Base-by-base conservation (phyloP, 208 protist species). In the Crithidia acanthocephali region DNA sequence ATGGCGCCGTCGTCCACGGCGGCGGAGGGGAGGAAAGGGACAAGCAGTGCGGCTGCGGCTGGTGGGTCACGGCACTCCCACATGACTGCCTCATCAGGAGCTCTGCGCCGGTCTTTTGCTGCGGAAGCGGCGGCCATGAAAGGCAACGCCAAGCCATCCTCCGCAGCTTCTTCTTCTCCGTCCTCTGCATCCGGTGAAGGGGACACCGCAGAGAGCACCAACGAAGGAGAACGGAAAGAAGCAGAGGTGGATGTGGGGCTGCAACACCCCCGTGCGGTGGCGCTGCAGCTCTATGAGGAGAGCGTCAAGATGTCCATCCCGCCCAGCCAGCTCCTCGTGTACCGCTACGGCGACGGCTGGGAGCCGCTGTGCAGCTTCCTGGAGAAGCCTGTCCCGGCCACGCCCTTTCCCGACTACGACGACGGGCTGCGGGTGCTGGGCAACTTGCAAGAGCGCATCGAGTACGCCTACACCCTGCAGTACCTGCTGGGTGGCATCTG, bases 351-450 rank as follows among this genome's bases (percentile, higher is more conserved):
- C 44, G 86, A 92, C 30, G 90, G 85, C 22, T 95, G 90, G 87
- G 81, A 79, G 68, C 82, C 85, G 13, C 75, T 95, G 20, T 95
- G 90, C 71, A 59, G 44, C 22, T 95, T 95, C 63, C 80, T 95
- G 0, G 90, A 84, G 25, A 87, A 86, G 64, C 33, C 72, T 7
- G 72, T 85, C 2, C 90, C 90, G 15, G 47, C 70, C 27, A 67
- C 74, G 23, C 78, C 85, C 8, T 95, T 92, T 58, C 90, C 90
- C 6, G 75, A 77, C 7, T 88, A 90, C 76, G 83, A 90, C 13
- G 69, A 86, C 44, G 87, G 85, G 20, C 63, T 91, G 22, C 82
- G 47, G 27, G 79, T 90, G 13, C 74, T 94, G 28, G 74, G 84
- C 15, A 78, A 74, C 57, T 40, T 94, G 32, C 79, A 87, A 47